Evolutionary conservation across 148 eudicot species (phyloP).

Genomic region (Chenopodium suecicum): DNA sequence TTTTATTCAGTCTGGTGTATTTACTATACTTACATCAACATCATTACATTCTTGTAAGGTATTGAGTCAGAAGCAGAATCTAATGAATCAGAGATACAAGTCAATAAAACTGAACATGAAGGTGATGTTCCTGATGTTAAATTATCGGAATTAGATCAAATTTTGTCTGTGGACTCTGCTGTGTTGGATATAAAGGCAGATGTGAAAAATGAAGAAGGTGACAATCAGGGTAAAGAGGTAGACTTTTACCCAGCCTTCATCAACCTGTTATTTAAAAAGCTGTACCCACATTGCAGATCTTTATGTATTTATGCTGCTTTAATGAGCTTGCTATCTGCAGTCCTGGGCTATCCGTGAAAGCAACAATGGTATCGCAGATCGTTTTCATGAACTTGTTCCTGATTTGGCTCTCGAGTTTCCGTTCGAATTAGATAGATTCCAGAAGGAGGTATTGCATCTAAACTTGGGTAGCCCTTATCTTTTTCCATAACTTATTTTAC

Average conservation of each 20-base stretch:
- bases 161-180: slow-evolving; percentile 57
- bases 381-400: slow-evolving; percentile 85
- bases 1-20: neutral
- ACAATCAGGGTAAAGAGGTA: slow-evolving; percentile 67
- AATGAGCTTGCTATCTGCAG: slow-evolving; percentile 40
- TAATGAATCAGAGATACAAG: slow-evolving; percentile 39
- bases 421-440: slow-evolving; percentile 85
- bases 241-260: slow-evolving; percentile 7
- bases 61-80: slow-evolving; percentile 34
- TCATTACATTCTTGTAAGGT: slow-evolving; percentile 25
- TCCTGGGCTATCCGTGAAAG: slow-evolving; percentile 75
- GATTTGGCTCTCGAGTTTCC: slow-evolving; percentile 93
- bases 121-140: slow-evolving; percentile 33
- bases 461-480: no score
- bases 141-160: slow-evolving; percentile 62
- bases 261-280: neutral
- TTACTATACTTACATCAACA: slow-evolving; percentile 6
- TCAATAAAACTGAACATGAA: slow-evolving; percentile 24
- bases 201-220: slow-evolving; percentile 41
- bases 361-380: slow-evolving; percentile 49
- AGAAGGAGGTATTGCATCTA: slow-evolving; percentile 70
- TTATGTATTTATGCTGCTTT: slow-evolving; percentile 7
- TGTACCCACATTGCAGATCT: neutral
- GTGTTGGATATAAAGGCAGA: slow-evolving; percentile 36
- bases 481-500: no score